Evolutionary conservation across 2,329 filamentous ascomycete genomes (phyloP).

Genomic region (Arthrocladium fulminans): DNA sequence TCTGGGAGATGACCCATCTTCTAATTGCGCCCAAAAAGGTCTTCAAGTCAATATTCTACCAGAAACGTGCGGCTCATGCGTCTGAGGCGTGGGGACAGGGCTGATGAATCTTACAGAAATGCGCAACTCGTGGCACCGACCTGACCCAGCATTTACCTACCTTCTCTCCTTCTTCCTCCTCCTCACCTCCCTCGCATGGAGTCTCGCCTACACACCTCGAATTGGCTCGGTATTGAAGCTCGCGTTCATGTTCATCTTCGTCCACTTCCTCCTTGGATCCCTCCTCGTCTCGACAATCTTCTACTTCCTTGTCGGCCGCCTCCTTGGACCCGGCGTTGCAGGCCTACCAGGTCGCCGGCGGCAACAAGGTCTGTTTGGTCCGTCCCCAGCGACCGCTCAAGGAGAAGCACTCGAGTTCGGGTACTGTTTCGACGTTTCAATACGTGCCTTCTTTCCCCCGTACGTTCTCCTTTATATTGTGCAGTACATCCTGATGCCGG

Average conservation of each 20-base stretch:
- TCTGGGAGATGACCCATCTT: constrained; percentile 63
- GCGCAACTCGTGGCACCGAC: constrained; percentile 61
- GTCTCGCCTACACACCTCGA: constrained; percentile 44
- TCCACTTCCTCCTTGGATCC: constrained; percentile 55
- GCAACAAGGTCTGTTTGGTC: constrained; percentile 50
- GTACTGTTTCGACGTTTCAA: constrained; percentile 63
- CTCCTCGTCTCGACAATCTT: constrained; percentile 53
- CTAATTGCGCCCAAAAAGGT: constrained; percentile 63
- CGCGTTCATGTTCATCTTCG: constrained; percentile 41
- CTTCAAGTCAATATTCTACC: constrained; percentile 62
- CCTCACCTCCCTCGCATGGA: constrained; percentile 49
- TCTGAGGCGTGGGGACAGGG: constrained; percentile 9
- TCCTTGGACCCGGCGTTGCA: constrained; percentile 47
- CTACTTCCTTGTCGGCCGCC: constrained; percentile 54
- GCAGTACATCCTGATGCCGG: constrained; percentile 58
- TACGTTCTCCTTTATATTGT: constrained; percentile 60
- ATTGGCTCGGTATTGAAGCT: constrained; percentile 40
- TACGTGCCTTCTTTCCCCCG: constrained; percentile 58
- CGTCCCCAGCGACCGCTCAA: constrained; percentile 34
- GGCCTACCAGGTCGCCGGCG: constrained; percentile 39
- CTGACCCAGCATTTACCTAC: constrained; percentile 62
- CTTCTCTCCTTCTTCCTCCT: constrained; percentile 58
- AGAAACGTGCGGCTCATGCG: constrained; percentile 40
- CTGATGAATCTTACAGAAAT: constrained; percentile 42
- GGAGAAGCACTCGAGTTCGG: constrained; percentile 58